Conservation (phyloP, 1,284 basidiomycete species). For the Trametes hirsuta region DNA sequence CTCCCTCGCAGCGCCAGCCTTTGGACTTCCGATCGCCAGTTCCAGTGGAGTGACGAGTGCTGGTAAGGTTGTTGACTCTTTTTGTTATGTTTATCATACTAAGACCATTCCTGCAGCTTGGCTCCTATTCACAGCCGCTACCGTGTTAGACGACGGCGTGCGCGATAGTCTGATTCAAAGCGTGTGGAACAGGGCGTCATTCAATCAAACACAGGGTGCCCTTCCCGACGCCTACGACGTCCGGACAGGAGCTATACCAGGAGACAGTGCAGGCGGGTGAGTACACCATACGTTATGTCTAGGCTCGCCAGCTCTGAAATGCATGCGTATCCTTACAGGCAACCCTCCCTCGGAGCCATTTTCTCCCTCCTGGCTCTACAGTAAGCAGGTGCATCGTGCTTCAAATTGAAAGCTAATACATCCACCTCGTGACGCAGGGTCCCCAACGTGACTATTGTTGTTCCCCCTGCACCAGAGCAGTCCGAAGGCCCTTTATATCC, state of each 20-base stretch:
- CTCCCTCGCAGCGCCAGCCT: not conserved
- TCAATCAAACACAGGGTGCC: conserved; percentile 22
- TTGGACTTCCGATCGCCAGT: conserved; percentile 23
- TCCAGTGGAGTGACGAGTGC: conserved; percentile 16
- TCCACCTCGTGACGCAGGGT: not conserved
- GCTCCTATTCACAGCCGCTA: conserved; percentile 31
- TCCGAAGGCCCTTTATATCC: not conserved
- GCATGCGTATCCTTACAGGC: not conserved
- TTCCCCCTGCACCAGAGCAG: not conserved
- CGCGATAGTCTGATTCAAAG: conserved; percentile 26
- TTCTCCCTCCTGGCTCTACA: conserved; percentile 28
- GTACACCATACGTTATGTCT: not conserved
- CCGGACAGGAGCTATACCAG: conserved; percentile 5
- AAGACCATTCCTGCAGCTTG: conserved; percentile 22
- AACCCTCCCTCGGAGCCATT: conserved; percentile 24
- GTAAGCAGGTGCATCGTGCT: conserved; percentile 12
- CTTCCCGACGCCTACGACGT: conserved; percentile 26
- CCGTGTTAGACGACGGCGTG: conserved; percentile 20
- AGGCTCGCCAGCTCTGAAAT: not conserved
- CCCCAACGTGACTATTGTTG: not conserved
- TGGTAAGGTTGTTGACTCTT: not conserved
- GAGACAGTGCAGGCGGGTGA: conserved; percentile 23
- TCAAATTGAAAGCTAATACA: not conserved
- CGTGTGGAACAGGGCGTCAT: conserved; percentile 26
- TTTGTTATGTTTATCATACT: not conserved